Base-by-base conservation (phyloP, 768 basidiomycete genomes). In the Boletales sp. region DNA sequence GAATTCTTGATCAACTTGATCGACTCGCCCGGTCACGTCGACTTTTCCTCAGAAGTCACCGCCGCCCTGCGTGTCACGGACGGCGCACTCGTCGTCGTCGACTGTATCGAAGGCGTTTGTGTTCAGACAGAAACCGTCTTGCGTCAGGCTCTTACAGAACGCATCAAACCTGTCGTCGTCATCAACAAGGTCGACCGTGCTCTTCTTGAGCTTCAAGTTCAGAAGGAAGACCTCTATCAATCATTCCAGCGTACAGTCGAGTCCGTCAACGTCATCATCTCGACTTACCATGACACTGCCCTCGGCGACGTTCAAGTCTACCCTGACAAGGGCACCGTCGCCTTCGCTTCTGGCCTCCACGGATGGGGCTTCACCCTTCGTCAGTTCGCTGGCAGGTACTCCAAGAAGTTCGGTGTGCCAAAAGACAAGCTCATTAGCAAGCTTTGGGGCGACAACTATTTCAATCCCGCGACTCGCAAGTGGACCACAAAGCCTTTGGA, bases 181-280 rank as follows among this genome's bases (percentile, higher is more conserved):
- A 97, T 99, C 77, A 99, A 99, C 86, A 99, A 99, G 80, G 94
- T 99, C 65, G 97, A 99, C 75, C 95, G 97, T 66, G 97, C 97
- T 51, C 84, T 99, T 45, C 90, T 99, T 63, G 97, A 99, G 74
- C 85, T 99, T 42, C 97, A 99, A 72, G 90, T 97, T 59, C 76
- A 82, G 70, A 98, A 98, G 77, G 97, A 99, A 71, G 86, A 87
- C 56, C 87, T 99, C 51, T 99, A 86, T 80, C 97, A 98, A 73
- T 90, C 92, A 41, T 99, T 99, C 87, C 82, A 80, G 60, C 91
- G 97, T 70, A 98, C 97, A 48, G 87, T 98, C 67, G 97, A 99
- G 74, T 90, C 79, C 48, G 94, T 97, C 50, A 99, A 99, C 76
- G 97, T 98, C 73, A 93, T 97, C 72, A 82, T 99, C 70, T 94